A percentile compares a stretch with the other conserved stretches of the same genome.
These are phyloP conservation scores for Hortaea werneckii DNA, from an alignment of 2,329 filamentous ascomycete species.

Conservation along the genomic window DNA sequence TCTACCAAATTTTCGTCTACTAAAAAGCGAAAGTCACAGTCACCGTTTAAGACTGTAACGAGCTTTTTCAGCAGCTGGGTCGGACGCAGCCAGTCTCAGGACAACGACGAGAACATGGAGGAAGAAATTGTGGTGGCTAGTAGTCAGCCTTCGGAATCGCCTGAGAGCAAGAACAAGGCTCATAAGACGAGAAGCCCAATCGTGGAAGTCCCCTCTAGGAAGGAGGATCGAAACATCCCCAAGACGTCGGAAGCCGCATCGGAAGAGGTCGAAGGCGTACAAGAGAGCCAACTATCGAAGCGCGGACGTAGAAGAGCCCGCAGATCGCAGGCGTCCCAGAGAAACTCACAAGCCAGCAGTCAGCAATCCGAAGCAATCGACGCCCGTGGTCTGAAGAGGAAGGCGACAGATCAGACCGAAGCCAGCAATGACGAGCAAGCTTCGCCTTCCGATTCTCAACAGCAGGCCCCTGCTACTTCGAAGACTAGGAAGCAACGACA, in stretches of 20 bases:
- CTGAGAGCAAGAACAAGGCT: not conserved
- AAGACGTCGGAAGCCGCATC: not conserved
- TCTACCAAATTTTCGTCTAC: slow-evolving; percentile 5
- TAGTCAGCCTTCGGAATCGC: slow-evolving; percentile 10
- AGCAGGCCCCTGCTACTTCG: slow-evolving; percentile 11
- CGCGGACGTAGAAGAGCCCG: slow-evolving; percentile 18
- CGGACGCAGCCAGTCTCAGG: slow-evolving; percentile 11
- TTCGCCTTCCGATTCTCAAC: slow-evolving; percentile 9
- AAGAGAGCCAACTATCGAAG: slow-evolving; percentile 9
- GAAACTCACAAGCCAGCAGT: slow-evolving; percentile 1
- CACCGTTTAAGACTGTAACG: slow-evolving; percentile 15
- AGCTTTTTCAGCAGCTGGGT: slow-evolving; percentile 14
- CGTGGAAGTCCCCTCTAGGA: not conserved
- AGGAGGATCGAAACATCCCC: not conserved
- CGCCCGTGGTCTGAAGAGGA: slow-evolving; percentile 16
- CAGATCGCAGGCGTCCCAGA: slow-evolving; percentile 12
- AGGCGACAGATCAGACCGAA: slow-evolving; percentile 15
- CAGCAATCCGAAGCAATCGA: slow-evolving; percentile 3
- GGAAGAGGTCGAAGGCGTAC: not conserved
- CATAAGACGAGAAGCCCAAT: not conserved
- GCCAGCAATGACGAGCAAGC: slow-evolving; percentile 2
- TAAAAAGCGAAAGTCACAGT: slow-evolving; percentile 21
- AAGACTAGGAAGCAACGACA: slow-evolving; percentile 16
- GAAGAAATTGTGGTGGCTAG: slow-evolving; percentile 33
- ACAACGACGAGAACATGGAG: slow-evolving; percentile 26